Base-by-base conservation (phyloP, 1,139 yeast genomes). In the Hanseniaspora gamundiae region DNA sequence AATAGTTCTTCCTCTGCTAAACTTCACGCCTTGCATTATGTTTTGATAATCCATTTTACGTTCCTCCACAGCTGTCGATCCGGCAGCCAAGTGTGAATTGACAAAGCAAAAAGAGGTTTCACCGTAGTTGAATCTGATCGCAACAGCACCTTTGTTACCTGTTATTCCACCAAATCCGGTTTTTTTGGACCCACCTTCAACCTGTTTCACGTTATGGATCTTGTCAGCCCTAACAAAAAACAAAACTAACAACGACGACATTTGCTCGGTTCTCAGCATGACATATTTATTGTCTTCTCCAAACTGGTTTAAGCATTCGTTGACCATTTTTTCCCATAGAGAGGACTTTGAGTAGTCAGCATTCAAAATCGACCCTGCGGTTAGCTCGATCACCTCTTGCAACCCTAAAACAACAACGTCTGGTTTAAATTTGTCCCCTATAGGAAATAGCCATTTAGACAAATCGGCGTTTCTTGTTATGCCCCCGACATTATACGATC, bases 131-230 rank as follows among this genome's bases (percentile, higher is more conserved):
- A 91, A 77, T 50, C 96, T 70, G 11, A 87, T 82, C 0, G 94
- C 88, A 43, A 86, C 80, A 1, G 91, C 95, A 28, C 99, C 99
- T 61, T 91, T 91, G 58, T 91, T 91, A 16, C 97, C 97, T 36
- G 95, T 82, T 57, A 86, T 76, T 14, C 97, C 97, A 17, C 95
- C 95, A 43, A 91, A 68, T 0, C 99, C 99, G 0, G 98, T 93
- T 55, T 91, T 91, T 54, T 87, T 91, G 29, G 78, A 73, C 19
- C 84, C 71, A 33, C 94, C 86, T 58, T 80, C 85, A 7, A 85
- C 80, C 50, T 76, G 72, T 26, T 80, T 71, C 14, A 85, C 70
- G 47, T 73, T 64, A 4, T 71, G 60, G 17, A 78, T 65, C 47
- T 71, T 66, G 11, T 75, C 70, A 36, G 76, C 72, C 48, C 74